A percentile compares a stretch with the other conserved stretches of the same genome.
phyloP scores from a whole-genome alignment of 192 early-diverging fungal species.

The Mortierella hygrophila region DNA sequence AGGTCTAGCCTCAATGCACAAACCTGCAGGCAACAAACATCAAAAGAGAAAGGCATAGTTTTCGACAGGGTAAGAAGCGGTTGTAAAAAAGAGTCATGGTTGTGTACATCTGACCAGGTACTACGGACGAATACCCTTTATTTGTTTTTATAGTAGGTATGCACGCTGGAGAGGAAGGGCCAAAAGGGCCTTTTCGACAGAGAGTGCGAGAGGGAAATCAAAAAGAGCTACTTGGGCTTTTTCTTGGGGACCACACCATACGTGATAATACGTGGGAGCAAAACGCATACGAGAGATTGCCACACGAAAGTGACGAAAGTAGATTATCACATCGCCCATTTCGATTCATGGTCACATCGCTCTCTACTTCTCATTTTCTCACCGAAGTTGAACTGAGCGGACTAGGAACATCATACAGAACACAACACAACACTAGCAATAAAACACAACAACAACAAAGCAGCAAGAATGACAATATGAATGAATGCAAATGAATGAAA shows the following conservation, averaged over 20 bases:
- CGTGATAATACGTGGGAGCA: too few relatives aligned
- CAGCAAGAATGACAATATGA: background rate
- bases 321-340: background rate
- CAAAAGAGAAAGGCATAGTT: background rate
- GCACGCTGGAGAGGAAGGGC: background rate
- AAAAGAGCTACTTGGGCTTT: constrained; percentile 4
- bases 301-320: background rate
- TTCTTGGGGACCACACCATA: too few relatives aligned
- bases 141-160: background rate
- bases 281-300: background rate
- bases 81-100: background rate
- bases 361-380: background rate
- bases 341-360: background rate
- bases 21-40: too few relatives aligned
- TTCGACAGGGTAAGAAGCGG: background rate
- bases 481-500: constrained; percentile 7
- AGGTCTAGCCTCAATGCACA: constrained; percentile 4
- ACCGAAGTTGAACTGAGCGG: background rate
- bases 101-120: constrained; percentile 3
- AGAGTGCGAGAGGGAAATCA: background rate
- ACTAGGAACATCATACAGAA: background rate
- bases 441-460: background rate
- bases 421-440: background rate
- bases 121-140: background rate
- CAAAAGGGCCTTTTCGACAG: background rate